phyloP scores from a whole-genome alignment of 2,329 filamentous ascomycete genomes.

The Aspergillus sp. region DNA sequence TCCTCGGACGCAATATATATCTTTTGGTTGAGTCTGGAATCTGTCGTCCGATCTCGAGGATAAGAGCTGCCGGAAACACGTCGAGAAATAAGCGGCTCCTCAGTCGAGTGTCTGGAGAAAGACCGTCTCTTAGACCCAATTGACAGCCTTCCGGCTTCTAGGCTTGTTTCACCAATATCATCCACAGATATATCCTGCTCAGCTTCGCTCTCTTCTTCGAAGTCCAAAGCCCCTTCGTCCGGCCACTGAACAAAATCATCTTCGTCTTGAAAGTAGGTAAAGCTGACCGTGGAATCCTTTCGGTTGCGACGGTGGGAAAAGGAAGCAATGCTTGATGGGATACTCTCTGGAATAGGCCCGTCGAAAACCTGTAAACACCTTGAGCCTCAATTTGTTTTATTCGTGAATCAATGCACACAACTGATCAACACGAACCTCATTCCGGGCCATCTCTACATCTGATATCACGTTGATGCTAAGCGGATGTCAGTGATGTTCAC shows the following conservation, averaged over 20 bases:
- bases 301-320: constrained; percentile 77
- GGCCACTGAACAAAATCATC: constrained; percentile 50
- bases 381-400: constrained; percentile 4
- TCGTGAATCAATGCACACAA: constrained; percentile 2
- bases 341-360: constrained; percentile 85
- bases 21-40: constrained; percentile 71
- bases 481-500: constrained; percentile 12
- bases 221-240: constrained; percentile 42
- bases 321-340: constrained; percentile 88
- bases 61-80: constrained; percentile 63
- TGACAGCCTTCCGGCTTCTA: constrained; percentile 26
- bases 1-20: constrained; percentile 90
- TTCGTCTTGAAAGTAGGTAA: constrained; percentile 73
- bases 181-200: constrained; percentile 35
- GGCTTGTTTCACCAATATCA: constrained; percentile 31
- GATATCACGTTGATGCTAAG: constrained; percentile 67
- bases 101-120: constrained; percentile 38
- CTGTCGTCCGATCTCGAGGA: constrained; percentile 52
- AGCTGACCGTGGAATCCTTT: constrained; percentile 78
- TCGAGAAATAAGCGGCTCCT: constrained; percentile 59
- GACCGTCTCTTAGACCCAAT: constrained; percentile 27
- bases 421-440: constrained; percentile 56
- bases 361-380: constrained; percentile 58
- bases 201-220: constrained; percentile 32
- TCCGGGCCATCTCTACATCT: constrained; percentile 97